phyloP scores from a whole-genome alignment of 2,329 filamentous ascomycete genomes.

The Fusarium sterilihyphosum region DNA sequence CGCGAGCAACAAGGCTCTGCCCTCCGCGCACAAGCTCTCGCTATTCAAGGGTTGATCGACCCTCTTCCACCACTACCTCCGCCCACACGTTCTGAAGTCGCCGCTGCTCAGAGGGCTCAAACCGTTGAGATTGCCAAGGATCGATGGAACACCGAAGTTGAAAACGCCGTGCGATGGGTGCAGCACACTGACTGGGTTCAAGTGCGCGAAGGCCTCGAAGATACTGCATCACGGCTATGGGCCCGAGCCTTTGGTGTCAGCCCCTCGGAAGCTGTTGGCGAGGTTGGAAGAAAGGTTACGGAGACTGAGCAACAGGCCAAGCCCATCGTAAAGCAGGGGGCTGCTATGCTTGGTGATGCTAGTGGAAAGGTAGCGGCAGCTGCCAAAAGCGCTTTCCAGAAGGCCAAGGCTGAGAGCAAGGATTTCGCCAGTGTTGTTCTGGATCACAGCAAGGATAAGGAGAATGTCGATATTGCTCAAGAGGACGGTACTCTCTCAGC shows the following conservation, averaged over 20 bases:
- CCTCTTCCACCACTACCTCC: conserved; percentile 58
- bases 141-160: conserved; percentile 80
- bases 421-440: conserved; percentile 32
- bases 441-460: conserved; percentile 49
- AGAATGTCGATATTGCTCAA: conserved; percentile 48
- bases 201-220: conserved; percentile 68
- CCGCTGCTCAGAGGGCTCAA: conserved; percentile 62
- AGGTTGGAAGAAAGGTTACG: conserved; percentile 44
- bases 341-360: conserved; percentile 33
- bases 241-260: conserved; percentile 51
- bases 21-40: conserved; percentile 66
- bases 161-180: conserved; percentile 71
- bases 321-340: conserved; percentile 49
- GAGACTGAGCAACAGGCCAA: conserved; percentile 48
- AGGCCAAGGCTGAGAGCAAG: conserved; percentile 44
- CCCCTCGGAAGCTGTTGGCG: conserved; percentile 43
- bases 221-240: conserved; percentile 58
- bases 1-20: conserved; percentile 67
- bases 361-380: conserved; percentile 45
- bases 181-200: conserved; percentile 73
- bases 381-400: conserved; percentile 50
- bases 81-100: conserved; percentile 61
- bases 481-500: conserved; percentile 47
- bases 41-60: conserved; percentile 63
- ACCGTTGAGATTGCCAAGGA: conserved; percentile 77